phyloP scores from a whole-genome alignment of 306 rosid species.

The Alnus rubra region DNA sequence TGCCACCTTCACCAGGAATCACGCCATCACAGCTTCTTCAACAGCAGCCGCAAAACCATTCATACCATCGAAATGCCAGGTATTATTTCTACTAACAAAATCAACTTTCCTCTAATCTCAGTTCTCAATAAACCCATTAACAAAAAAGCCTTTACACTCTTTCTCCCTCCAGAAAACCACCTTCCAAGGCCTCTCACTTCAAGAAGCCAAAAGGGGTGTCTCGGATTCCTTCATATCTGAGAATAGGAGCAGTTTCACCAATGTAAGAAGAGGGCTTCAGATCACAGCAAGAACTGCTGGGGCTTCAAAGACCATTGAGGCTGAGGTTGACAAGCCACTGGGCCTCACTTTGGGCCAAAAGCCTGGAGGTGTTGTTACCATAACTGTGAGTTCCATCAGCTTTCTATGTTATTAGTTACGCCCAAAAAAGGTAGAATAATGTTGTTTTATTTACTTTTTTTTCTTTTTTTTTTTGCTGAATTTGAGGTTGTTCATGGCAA shows the following conservation, averaged over 20 bases:
- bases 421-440: not conserved
- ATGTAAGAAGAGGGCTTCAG: conserved; percentile 45
- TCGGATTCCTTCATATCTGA: conserved; percentile 41
- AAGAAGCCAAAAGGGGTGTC: conserved; percentile 61
- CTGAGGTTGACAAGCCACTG: conserved; percentile 91
- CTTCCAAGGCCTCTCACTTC: conserved; percentile 73
- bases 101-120: not conserved
- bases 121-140: not conserved
- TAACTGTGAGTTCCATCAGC: conserved; percentile 55
- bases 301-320: conserved; percentile 83
- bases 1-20: conserved; percentile 50
- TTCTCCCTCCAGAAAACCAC: conserved; percentile 52
- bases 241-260: conserved; percentile 25
- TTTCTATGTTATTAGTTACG: not conserved
- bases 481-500: conserved; percentile 25
- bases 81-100: conserved; percentile 2
- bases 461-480: not conserved
- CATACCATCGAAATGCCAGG: conserved; percentile 44
- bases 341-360: conserved; percentile 98
- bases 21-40: conserved; percentile 39
- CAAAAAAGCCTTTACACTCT: not conserved
- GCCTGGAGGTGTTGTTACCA: conserved; percentile 68
- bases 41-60: conserved; percentile 39
- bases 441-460: not conserved
- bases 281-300: conserved; percentile 80